Base-by-base conservation (phyloP, 1,139 yeast species). In the Zygoascus hellenicus region DNA sequence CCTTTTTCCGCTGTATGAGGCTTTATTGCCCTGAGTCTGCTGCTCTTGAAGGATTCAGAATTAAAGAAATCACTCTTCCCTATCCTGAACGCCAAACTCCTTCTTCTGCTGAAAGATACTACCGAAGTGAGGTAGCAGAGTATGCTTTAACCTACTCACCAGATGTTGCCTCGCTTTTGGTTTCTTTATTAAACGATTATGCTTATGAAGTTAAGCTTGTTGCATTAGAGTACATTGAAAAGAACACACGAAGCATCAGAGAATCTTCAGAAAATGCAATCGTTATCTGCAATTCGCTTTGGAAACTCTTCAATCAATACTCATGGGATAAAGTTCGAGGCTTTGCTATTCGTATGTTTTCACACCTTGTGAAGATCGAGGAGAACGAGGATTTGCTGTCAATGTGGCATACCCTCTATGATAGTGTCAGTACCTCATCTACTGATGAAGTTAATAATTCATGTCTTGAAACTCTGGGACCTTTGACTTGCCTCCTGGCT, bases 381-480 rank as follows among this genome's bases (percentile, higher is more conserved):
- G 19, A 9, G 3, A 19, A 15, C 9, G 22, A 45, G 10, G 39
- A 48, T n/a, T 42, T 43, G 26, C 54, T 51, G 34, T 46, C 45
- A 5, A 52, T 56, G 37, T 50, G 68, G 45, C 49, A 55, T 0
- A 48, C 54, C 0, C 55, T 74, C 34, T 53, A 66, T 13, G 40
- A 52, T 1, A 54, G 68, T 6, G 50, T 64, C 14, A 50, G 55
- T 1, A 51, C 56, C 1, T 52, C 58, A 19, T 46, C 56, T 7
- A 72, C 76, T 46, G 78, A 76, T 51, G 79, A 73, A 39, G 66
- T 78, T 9, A 69, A 66, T 46, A 66, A 75, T 28, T 67, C 76
- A 2, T 70, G 78, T 0, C 58, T 80, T 16, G 78, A 77, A 55
- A 67, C 76, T 0, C 57, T 79, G 11, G 83, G 85, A 0, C 63